Evolutionary conservation across 1,284 basidiomycete species (phyloP).

Genomic region (Irpex rosettiformis): DNA sequence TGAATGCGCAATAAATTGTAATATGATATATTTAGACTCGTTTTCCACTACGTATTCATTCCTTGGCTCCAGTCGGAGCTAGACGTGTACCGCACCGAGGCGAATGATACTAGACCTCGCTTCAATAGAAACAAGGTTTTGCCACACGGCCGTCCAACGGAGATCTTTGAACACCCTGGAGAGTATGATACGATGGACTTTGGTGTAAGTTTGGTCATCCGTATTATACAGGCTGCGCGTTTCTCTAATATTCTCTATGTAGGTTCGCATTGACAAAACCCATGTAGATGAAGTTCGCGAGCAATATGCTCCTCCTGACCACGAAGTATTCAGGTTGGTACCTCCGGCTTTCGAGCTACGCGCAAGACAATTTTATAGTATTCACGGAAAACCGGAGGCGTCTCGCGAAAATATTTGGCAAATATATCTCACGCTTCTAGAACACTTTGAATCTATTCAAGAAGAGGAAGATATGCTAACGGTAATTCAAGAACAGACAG

Average conservation of each 20-base stretch:
- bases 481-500: too few species aligned
- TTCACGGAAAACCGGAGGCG: too few species aligned
- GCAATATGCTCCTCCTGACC: slow-evolving; percentile 21
- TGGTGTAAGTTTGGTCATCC: slow-evolving; percentile 18
- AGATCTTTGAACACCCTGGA: slow-evolving; percentile 22
- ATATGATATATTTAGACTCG: not conserved
- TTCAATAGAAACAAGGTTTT: slow-evolving; percentile 28
- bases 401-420: too few species aligned
- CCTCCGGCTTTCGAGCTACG: slow-evolving; percentile 8
- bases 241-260: not conserved
- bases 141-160: slow-evolving; percentile 28
- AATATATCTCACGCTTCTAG: too few species aligned
- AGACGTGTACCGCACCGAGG: slow-evolving; percentile 21
- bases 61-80: slow-evolving; percentile 36
- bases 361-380: too few species aligned
- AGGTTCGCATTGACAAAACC: too few species aligned
- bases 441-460: too few species aligned
- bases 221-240: not conserved
- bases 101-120: slow-evolving; percentile 23
- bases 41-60: slow-evolving; percentile 7
- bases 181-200: slow-evolving; percentile 21
- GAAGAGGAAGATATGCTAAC: too few species aligned
- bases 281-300: too few species aligned
- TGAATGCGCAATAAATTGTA: not conserved
- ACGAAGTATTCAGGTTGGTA: slow-evolving; percentile 27